Evolutionary conservation across 176 grass and related monocot genomes (phyloP).

Genomic region (Triticum turgidum): DNA sequence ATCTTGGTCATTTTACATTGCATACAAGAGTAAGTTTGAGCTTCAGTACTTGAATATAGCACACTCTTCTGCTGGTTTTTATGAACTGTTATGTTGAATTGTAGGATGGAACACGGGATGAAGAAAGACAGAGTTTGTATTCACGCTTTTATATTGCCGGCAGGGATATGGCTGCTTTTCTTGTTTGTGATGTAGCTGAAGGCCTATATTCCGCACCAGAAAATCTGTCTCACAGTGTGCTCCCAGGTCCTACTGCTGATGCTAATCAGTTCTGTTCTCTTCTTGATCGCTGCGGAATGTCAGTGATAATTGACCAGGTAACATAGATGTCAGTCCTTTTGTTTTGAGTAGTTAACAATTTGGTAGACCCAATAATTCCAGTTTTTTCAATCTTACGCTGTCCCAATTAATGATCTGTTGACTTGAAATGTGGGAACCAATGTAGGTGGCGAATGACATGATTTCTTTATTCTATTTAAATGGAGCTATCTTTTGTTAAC

Average conservation of each 20-base stretch:
- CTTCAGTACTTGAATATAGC: slow-evolving; percentile 3
- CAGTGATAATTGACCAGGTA: slow-evolving; percentile 94
- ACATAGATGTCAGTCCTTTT: not conserved
- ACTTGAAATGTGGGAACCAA: not conserved
- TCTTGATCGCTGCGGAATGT: slow-evolving; percentile 95
- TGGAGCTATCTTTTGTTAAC: not conserved
- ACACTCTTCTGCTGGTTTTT: slow-evolving; percentile 38
- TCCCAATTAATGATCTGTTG: not conserved
- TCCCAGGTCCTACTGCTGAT: slow-evolving; percentile 32
- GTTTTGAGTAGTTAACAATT: not conserved
- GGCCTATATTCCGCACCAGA: slow-evolving; percentile 38
- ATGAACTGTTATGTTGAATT: slow-evolving; percentile 26
- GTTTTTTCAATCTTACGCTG: not conserved
- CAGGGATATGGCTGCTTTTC: slow-evolving; percentile 97
- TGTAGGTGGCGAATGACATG: not conserved
- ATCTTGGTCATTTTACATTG: slow-evolving; percentile 99
- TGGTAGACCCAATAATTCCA: not conserved
- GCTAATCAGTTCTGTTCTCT: slow-evolving; percentile 65
- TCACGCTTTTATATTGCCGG: slow-evolving; percentile 89
- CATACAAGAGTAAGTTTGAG: slow-evolving; percentile 72
- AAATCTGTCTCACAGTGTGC: slow-evolving; percentile 32
- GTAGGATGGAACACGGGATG: slow-evolving; percentile 60
- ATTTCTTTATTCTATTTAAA: not conserved
- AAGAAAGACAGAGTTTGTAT: slow-evolving; percentile 82
- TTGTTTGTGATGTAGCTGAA: slow-evolving; percentile 52